Conservation (phyloP, 176 grass and related monocot genomes). For the Puya raimondii region DNA sequence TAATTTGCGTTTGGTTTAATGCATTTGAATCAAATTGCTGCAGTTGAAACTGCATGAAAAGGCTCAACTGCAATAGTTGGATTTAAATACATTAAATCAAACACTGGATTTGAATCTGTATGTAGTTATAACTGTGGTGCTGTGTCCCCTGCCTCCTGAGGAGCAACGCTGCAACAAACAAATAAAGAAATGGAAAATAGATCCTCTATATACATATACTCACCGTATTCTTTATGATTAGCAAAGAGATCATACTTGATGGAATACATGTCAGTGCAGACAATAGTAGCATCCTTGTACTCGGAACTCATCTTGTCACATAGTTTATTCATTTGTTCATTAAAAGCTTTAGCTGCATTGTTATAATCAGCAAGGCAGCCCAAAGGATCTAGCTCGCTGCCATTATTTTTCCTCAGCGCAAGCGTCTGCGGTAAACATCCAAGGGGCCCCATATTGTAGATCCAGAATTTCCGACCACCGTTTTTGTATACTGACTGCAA, state of each 20-base stretch:
- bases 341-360: constrained; percentile 62
- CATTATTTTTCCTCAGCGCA: constrained; percentile 36
- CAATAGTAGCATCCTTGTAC: constrained; percentile 50
- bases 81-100: too few species aligned
- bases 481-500: constrained; percentile 50
- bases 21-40: too few species aligned
- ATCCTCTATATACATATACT: neutral
- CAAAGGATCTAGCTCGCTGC: constrained; percentile 46
- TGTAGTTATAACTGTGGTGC: too few species aligned
- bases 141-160: too few species aligned
- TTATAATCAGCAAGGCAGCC: constrained; percentile 72
- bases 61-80: too few species aligned
- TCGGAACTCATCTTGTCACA: constrained; percentile 35
- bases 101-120: too few species aligned
- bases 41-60: too few species aligned
- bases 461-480: constrained; percentile 65
- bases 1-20: too few species aligned
- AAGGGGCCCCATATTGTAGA: constrained; percentile 58
- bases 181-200: neutral
- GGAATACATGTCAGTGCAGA: constrained; percentile 60
- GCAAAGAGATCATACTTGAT: constrained; percentile 83
- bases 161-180: too few species aligned
- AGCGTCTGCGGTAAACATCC: constrained; percentile 91
- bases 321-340: constrained; percentile 35
- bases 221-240: constrained; percentile 57